Conservation (phyloP, 2,329 filamentous ascomycete species). For the Cladosporium halotolerans region DNA sequence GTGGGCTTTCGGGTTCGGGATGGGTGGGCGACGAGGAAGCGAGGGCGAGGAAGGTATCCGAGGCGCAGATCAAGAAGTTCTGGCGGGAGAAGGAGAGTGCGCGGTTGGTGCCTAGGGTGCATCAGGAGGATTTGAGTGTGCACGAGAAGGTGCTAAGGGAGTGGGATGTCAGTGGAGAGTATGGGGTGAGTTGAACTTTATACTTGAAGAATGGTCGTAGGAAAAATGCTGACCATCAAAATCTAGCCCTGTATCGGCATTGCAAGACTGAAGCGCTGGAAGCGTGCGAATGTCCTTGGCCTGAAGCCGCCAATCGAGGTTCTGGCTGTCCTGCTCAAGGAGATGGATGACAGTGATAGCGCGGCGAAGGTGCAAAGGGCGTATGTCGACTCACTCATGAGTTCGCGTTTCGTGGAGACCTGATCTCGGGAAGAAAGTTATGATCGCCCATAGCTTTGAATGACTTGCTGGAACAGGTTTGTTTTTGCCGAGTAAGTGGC, state of each 20-base stretch:
- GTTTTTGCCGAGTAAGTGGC: too few species aligned
- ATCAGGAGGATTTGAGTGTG: conserved; percentile 65
- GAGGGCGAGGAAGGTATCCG: conserved; percentile 58
- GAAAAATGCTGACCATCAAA: conserved; percentile 13
- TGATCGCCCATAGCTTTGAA: too few species aligned
- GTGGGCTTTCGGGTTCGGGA: conserved; percentile 37
- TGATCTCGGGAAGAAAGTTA: conserved; percentile 7
- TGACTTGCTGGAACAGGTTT: too few species aligned
- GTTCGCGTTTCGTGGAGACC: conserved; percentile 40
- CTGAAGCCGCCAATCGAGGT: conserved; percentile 88
- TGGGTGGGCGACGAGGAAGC: conserved; percentile 40
- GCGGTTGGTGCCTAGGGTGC: conserved; percentile 63
- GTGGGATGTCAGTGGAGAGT: conserved; percentile 88
- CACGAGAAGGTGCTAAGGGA: conserved; percentile 84
- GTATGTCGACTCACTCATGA: conserved; percentile 64
- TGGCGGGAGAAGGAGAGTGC: conserved; percentile 68
- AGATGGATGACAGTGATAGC: conserved; percentile 48
- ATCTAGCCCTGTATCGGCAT: conserved; percentile 81
- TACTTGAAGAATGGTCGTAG: background rate
- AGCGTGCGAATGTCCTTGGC: conserved; percentile 72
- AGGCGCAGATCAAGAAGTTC: conserved; percentile 67
- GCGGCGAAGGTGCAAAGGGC: conserved; percentile 56
- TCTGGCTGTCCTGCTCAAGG: conserved; percentile 72
- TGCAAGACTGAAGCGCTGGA: conserved; percentile 75
- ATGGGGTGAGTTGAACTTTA: conserved; percentile 61